Evolutionary conservation across 1,139 yeast genomes (phyloP).

Genomic region (Candida pseudoviswanathii): DNA sequence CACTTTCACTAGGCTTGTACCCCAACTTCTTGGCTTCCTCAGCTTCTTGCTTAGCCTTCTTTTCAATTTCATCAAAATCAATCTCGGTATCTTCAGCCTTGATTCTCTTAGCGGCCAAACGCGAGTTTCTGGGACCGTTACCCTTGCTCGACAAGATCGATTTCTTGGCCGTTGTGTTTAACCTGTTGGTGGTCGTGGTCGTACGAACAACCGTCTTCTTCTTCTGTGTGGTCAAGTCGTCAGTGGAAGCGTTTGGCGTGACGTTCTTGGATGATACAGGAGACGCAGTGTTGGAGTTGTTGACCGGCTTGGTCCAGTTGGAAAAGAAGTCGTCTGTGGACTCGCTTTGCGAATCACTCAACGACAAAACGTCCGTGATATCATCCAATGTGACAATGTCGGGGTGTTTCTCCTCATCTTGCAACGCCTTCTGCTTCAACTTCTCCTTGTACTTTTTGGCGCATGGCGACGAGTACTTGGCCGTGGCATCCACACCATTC

Average conservation of each 20-base stretch:
- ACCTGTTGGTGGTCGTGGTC: constrained; percentile 20
- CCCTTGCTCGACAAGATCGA: constrained; percentile 46
- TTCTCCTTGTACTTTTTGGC: constrained; percentile 82
- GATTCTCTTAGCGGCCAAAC: constrained; percentile 53
- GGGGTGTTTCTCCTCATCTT: constrained; percentile 72
- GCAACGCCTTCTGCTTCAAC: constrained; percentile 64
- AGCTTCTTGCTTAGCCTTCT: constrained; percentile 81
- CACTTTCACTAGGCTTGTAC: constrained; percentile 57
- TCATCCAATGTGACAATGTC: constrained; percentile 65
- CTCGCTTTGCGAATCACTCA: constrained; percentile 35
- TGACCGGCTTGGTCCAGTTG: constrained; percentile 81
- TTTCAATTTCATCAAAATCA: constrained; percentile 91
- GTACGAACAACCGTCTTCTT: constrained; percentile 25
- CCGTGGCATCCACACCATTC: constrained; percentile 60
- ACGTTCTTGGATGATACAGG: constrained; percentile 52
- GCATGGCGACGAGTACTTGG: constrained; percentile 77
- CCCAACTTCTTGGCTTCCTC: constrained; percentile 74
- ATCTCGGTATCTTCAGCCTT: constrained; percentile 64
- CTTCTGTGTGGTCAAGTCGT: constrained; percentile 32
- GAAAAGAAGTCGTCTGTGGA: constrained; percentile 86
- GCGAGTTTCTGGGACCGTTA: constrained; percentile 55
- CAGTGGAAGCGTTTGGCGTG: constrained; percentile 50
- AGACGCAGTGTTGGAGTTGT: constrained; percentile 53
- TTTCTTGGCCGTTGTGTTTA: constrained; percentile 31
- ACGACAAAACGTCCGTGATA: constrained; percentile 38